Evolutionary conservation across 768 basidiomycete species (phyloP).

Genomic region (Tubosaeta brunneosetosa): DNA sequence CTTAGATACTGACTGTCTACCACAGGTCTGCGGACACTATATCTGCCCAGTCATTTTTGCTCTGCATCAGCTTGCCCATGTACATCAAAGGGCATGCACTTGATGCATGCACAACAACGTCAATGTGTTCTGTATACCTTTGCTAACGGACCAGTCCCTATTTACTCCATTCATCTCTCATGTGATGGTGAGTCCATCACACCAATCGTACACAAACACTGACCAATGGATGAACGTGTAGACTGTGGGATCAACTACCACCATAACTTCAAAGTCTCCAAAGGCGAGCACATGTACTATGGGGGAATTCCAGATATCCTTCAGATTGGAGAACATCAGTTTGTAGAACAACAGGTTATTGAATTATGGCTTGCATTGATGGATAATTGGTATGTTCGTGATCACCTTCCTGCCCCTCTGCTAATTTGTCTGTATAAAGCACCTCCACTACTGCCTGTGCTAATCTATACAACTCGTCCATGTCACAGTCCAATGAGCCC

Average conservation of each 20-base stretch:
- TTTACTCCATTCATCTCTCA: neutral
- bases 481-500: neutral
- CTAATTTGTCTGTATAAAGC: neutral
- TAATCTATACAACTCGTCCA: neutral
- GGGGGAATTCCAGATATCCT: neutral
- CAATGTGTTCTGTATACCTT: neutral
- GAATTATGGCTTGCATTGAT: slow-evolving; percentile 1
- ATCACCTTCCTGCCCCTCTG: neutral
- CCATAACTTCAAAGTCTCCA: neutral
- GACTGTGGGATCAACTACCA: slow-evolving; percentile 2
- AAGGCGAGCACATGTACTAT: neutral
- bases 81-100: neutral
- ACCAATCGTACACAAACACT: neutral
- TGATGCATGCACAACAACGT: slow-evolving; percentile 2
- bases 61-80: neutral
- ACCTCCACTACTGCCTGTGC: neutral
- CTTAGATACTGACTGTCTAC: too few relatives aligned
- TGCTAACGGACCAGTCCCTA: neutral
- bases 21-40: neutral
- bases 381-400: neutral
- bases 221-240: neutral
- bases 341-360: neutral
- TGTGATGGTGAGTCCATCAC: neutral
- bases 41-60: neutral
- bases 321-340: slow-evolving; percentile 6